Evolutionary conservation across 2,329 filamentous ascomycete species (phyloP).

Genomic region (Tolypocladium capitatum): DNA sequence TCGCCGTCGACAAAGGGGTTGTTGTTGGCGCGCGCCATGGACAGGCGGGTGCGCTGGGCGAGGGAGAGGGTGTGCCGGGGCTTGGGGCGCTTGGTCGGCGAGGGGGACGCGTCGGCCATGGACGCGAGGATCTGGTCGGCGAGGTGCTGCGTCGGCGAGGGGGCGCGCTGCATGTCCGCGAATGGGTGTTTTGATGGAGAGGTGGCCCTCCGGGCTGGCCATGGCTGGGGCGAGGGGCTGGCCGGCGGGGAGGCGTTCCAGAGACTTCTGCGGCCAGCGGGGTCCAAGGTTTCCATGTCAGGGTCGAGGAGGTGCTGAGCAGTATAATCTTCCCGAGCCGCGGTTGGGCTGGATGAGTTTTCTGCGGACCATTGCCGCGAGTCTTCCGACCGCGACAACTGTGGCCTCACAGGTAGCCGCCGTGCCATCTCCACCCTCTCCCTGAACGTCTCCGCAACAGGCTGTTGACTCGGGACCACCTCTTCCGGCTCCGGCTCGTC

Average conservation of each 20-base stretch:
- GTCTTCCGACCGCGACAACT: slow-evolving; percentile 10
- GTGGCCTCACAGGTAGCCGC: slow-evolving; percentile 14
- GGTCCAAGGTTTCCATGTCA: background rate
- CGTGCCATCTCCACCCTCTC: slow-evolving; percentile 7
- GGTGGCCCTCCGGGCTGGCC: background rate
- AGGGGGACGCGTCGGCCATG: slow-evolving; percentile 41
- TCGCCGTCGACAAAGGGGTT: slow-evolving; percentile 18
- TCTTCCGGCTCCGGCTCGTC: slow-evolving; percentile 21
- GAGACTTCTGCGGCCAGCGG: background rate
- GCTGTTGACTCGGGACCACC: slow-evolving; percentile 5
- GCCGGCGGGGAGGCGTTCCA: background rate
- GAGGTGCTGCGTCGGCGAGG: slow-evolving; percentile 33
- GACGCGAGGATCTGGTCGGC: slow-evolving; percentile 44
- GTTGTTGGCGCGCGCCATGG: slow-evolving; percentile 56
- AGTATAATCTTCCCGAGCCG: no score
- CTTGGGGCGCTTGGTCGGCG: slow-evolving; percentile 36
- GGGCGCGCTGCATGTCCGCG: background rate
- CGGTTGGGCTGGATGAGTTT: background rate
- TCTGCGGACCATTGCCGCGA: slow-evolving; percentile 4
- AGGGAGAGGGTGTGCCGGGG: slow-evolving; percentile 47
- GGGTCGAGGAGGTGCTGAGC: background rate
- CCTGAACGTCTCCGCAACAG: slow-evolving; percentile 8
- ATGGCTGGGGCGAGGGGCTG: background rate
- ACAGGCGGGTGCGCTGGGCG: slow-evolving; percentile 67
- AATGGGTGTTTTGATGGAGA: background rate